Base-by-base conservation (phyloP, 2,329 filamentous ascomycete species). In the Calonectria pseudoreteaudii region DNA sequence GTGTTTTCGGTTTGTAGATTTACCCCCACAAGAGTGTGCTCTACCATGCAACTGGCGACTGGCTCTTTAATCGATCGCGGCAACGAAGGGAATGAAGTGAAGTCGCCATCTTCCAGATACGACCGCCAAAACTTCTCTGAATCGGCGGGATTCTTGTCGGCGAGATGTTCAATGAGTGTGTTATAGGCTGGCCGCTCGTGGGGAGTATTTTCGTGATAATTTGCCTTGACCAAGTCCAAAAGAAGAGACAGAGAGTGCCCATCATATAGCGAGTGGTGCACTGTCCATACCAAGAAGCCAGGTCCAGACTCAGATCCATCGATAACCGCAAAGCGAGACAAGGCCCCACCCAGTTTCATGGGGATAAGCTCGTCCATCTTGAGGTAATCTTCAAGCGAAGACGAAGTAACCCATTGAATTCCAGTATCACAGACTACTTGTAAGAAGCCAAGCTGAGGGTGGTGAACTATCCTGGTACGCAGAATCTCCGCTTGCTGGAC, bases 381-480 rank as follows among this genome's bases (percentile, higher is more conserved):
- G 4, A 73, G 26, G 30, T 75, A 75, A 3, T 56, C 8, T 6
- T 58, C 49, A 8, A 71, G 56, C 1, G 16, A n/a, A 8, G 14
- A 16, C 1, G 47, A 31, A 6, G 68, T 14, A 4, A 3, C 52
- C 75, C 73, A 77, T 1, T 49, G 1, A 14, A 75, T 60, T 2
- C n/a, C 30, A 1, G 72, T 44, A 1, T 66, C 44, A 0, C 65
- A 30, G 9, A 75, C 67, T 5, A 74, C 71, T 23, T 77, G 75
- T 2, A 75, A 18, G n/a, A 75, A 67, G 1, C 67, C 66, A n/a
- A 31, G 34, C 2, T 26, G 10, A 16, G 26, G 18, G 28, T 56
- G 66, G 5, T 68, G 65, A 5, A 68, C 34, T 23, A 68, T 58
- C 41, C 41, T 75, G 44, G 87, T 87, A 11, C 88, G 84, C 18